Percentiles rank a stretch among this genome's conserved stretches.
Conservation (phyloP, 371 early-diverging fungal genomes). For the Thermomucor indicae-seudaticae region DNA sequence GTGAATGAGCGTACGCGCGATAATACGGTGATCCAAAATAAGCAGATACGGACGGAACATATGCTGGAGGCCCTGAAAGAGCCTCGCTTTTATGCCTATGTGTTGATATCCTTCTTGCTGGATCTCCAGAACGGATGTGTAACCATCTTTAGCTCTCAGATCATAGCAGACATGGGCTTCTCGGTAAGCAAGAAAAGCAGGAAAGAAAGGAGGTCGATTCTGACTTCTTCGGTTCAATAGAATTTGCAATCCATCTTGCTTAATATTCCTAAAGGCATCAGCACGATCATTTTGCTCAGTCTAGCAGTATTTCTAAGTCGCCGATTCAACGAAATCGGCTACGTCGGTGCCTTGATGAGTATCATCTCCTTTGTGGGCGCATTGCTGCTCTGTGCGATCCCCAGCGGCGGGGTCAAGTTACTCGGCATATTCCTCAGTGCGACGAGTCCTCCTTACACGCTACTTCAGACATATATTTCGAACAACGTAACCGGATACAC, state of each 20-base stretch:
- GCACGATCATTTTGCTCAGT: neutral
- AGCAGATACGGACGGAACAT: slow-evolving; percentile 22
- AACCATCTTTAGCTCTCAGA: slow-evolving; percentile 24
- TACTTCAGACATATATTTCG: slow-evolving; percentile 13
- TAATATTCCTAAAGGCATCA: slow-evolving; percentile 10
- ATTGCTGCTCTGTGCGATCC: slow-evolving; percentile 1
- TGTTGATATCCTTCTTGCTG: slow-evolving; percentile 8
- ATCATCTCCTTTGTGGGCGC: slow-evolving; percentile 8
- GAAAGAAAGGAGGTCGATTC: neutral
- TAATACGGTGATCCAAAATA: slow-evolving; percentile 26
- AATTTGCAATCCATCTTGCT: slow-evolving; percentile 7
- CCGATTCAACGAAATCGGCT: slow-evolving; percentile 3
- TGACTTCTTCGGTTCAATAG: neutral
- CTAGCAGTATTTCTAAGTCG: neutral
- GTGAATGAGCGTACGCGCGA: slow-evolving; percentile 31
- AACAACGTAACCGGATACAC: slow-evolving; percentile 15
- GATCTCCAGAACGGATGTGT: slow-evolving; percentile 33
- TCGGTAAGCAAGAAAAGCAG: slow-evolving; percentile 14
- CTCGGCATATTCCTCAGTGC: neutral
- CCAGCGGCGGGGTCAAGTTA: neutral
- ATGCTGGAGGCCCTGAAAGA: slow-evolving; percentile 34
- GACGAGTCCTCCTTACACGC: slow-evolving; percentile 7
- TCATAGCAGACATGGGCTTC: slow-evolving; percentile 28
- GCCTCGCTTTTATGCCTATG: slow-evolving; percentile 25
- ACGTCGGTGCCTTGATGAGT: slow-evolving; percentile 2